Evolutionary conservation across 2,329 filamentous ascomycete genomes (phyloP).

Genomic region (Fusarium sacchari): DNA sequence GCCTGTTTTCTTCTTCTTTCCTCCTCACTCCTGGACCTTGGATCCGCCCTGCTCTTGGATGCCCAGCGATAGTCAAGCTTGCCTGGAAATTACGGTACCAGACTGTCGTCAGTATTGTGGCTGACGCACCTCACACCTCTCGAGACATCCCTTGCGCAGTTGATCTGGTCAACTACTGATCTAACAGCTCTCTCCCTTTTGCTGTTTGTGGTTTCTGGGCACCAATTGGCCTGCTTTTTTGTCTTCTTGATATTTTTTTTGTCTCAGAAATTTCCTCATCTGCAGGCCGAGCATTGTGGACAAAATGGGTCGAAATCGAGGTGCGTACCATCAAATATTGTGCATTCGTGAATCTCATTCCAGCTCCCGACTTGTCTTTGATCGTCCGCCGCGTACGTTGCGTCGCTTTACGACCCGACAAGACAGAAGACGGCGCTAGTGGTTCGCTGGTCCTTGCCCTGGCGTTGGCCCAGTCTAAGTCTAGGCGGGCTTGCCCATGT

Average conservation of each 20-base stretch:
- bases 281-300: constrained; percentile 23
- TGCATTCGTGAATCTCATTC: constrained; percentile 38
- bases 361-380: constrained; percentile 26
- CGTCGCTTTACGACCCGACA: constrained; percentile 15
- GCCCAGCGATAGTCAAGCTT: constrained; percentile 4
- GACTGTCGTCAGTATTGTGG: constrained; percentile 37
- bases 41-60: constrained; percentile 17
- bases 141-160: constrained; percentile 30
- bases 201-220: constrained; percentile 8
- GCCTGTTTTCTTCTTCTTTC: constrained; percentile 11
- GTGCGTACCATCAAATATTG: constrained; percentile 52
- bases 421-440: constrained; percentile 22
- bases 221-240: background rate
- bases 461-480: constrained; percentile 2
- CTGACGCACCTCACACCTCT: constrained; percentile 35
- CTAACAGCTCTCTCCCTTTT: constrained; percentile 6
- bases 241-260: constrained; percentile 19
- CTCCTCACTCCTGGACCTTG: constrained; percentile 18
- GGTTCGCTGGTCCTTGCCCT: constrained; percentile 13
- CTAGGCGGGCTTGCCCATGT: constrained; percentile 11
- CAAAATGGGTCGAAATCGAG: constrained; percentile 65
- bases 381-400: constrained; percentile 2
- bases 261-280: constrained; percentile 38
- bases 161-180: constrained; percentile 7
- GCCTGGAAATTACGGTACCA: constrained; percentile 28